Base-by-base conservation (phyloP, 2,329 filamentous ascomycete species). In the Neopestalotiopsis rosae region DNA sequence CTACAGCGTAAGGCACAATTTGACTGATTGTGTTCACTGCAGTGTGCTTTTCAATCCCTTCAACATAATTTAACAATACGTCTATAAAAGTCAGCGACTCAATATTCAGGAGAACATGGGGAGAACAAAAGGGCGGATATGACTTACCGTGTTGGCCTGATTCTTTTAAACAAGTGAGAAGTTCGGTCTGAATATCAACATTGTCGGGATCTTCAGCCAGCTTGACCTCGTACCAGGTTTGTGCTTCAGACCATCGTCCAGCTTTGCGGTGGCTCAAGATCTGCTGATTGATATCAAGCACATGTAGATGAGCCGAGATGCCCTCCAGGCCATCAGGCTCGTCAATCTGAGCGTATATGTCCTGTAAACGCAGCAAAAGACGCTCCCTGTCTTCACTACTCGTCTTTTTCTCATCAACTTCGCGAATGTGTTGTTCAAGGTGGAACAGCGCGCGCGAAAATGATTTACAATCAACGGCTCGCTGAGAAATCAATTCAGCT, bases 261-360 rank as follows among this genome's bases (percentile, higher is more conserved):
- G 95, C 93, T 79, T 97, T 98, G 68, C 93, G 90, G 81, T 99
- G 94, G 74, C 97, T 94, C 67, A 98, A 86, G 40, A 98, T 92
- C 78, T 98, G 95, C 78, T 98, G 95, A 70, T 97, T 93, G 64
- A 98, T 91, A 72, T 97, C 93, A n/a, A 98, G 84, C 12, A 94
- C 90, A 69, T 92, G 92, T 3, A 98, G 84, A 77, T 96, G 92
- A 24, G 94, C 90, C 1, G 95, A 97, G 70, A 99, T 95, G 2
- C 96, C 96, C 77, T 98, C 95, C 42, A 99, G 91, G 1, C 95
- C 95, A 79, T 99, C 96, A 0, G 96, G 97, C 75, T 99, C 96
- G 76, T 99, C 96, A 70, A 99, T 98, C 74, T 98, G 93, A 1
- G 94, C 94, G 79, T 99, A 99, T 20, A 99, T 97, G 66, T 95